These are phyloP conservation scores for Solanum chilense DNA, from an alignment of 257 asterid genomes.

Conservation along the genomic window DNA sequence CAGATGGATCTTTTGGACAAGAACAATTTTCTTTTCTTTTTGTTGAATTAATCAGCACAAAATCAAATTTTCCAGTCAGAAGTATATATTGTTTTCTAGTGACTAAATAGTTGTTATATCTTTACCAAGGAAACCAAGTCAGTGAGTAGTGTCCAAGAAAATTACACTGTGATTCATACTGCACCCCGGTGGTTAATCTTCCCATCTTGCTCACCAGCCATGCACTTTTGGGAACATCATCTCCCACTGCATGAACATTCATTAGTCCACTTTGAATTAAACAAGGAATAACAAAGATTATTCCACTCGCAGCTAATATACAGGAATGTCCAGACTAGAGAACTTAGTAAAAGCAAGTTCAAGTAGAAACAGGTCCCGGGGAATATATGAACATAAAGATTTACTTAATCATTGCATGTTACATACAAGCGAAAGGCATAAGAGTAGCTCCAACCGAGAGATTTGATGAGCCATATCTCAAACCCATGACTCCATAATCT, in stretches of 20 bases:
- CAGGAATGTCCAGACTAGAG: neutral
- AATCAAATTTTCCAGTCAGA: neutral
- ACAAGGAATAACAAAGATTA: neutral
- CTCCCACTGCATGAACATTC: slow-evolving; percentile 25
- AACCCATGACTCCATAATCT: slow-evolving; percentile 77
- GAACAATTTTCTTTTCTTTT: too few relatives aligned
- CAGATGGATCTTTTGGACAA: too few relatives aligned
- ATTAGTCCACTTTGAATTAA: neutral
- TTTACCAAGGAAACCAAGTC: neutral
- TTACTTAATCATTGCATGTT: neutral
- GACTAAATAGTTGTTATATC: neutral
- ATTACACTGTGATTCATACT: slow-evolving; percentile 80
- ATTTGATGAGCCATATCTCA: slow-evolving; percentile 92
- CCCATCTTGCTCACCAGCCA: slow-evolving; percentile 94
- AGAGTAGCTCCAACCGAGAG: slow-evolving; percentile 73
- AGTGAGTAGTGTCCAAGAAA: neutral
- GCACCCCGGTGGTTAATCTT: slow-evolving; percentile 86
- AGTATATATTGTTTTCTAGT: neutral
- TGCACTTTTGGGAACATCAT: slow-evolving; percentile 68
- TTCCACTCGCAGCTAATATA: neutral
- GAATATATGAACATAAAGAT: neutral
- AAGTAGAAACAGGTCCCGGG: neutral
- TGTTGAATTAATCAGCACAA: neutral
- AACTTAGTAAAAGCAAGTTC: neutral
- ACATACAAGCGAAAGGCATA: slow-evolving; percentile 57